phyloP scores from a whole-genome alignment of 352 stramenopile genomes.

The Globisporangium radiosum region DNA sequence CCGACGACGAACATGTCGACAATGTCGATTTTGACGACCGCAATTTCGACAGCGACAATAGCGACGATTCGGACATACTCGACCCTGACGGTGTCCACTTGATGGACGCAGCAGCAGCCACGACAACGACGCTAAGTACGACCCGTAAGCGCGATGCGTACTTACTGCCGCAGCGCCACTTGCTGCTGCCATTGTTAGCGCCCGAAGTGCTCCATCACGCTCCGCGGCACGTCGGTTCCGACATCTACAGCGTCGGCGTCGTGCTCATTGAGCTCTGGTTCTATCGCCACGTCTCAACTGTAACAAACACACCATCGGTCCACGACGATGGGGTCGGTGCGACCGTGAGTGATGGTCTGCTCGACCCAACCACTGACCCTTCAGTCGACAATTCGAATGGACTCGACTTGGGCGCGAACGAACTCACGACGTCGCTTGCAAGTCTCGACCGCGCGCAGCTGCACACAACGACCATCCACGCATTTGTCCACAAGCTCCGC shows the following conservation, averaged over 20 bases:
- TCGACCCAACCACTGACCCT: no score
- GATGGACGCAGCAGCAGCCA: conserved; percentile 18
- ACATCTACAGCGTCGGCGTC: conserved; percentile 58
- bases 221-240: conserved; percentile 25
- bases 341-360: no score
- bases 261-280: conserved; percentile 57
- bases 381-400: not conserved
- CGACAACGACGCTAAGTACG: not conserved
- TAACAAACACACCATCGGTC: conserved; percentile 17
- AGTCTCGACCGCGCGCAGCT: conserved; percentile 9
- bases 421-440: conserved; percentile 2
- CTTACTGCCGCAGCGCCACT: conserved; percentile 6
- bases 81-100: conserved; percentile 29
- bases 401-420: not conserved
- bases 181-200: conserved; percentile 33
- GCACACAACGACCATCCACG: conserved; percentile 32
- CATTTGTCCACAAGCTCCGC: conserved; percentile 47
- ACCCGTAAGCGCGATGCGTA: conserved; percentile 2
- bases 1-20: conserved; percentile 12
- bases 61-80: conserved; percentile 19
- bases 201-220: conserved; percentile 38
- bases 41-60: not conserved
- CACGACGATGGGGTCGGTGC: conserved; percentile 4
- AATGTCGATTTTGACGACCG: conserved; percentile 5
- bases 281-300: conserved; percentile 32